These are phyloP conservation scores for Hibiscus syriacus DNA, from an alignment of 345 rosid genomes.

Conservation along the genomic window DNA sequence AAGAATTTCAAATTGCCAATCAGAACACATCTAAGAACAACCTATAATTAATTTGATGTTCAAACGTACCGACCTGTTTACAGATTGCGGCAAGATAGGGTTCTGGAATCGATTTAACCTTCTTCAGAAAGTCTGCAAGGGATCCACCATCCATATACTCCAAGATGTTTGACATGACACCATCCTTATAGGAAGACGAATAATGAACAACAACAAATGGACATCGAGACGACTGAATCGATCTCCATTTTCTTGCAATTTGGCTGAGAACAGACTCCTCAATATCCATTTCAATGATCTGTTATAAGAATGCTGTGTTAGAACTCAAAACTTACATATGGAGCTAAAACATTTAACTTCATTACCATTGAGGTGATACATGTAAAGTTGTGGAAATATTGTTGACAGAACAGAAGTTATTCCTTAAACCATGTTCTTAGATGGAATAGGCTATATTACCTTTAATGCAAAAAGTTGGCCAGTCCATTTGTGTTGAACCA, in stretches of 20 bases:
- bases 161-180: constrained; percentile 52
- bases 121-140: constrained; percentile 48
- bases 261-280: constrained; percentile 41
- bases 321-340: neutral
- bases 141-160: constrained; percentile 82
- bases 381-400: too few species aligned
- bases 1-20: neutral
- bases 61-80: constrained; percentile 49
- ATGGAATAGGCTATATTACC: constrained; percentile 27
- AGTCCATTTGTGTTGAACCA: constrained; percentile 90
- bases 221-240: constrained; percentile 54
- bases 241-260: constrained; percentile 54
- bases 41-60: neutral
- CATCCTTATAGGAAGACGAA: constrained; percentile 45
- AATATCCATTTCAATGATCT: constrained; percentile 29
- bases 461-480: constrained; percentile 80
- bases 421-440: neutral
- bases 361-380: neutral
- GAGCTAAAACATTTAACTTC: neutral
- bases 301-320: neutral
- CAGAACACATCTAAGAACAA: neutral
- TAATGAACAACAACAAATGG: constrained; percentile 60
- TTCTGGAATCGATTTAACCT: constrained; percentile 52
- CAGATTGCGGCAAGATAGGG: constrained; percentile 59
- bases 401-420: neutral